Evolutionary conservation across 106 monocot genomes (phyloP), one percentile per base, ranked within the genome.

Genomic region (Phalaenopsis aphrodite): DNA sequence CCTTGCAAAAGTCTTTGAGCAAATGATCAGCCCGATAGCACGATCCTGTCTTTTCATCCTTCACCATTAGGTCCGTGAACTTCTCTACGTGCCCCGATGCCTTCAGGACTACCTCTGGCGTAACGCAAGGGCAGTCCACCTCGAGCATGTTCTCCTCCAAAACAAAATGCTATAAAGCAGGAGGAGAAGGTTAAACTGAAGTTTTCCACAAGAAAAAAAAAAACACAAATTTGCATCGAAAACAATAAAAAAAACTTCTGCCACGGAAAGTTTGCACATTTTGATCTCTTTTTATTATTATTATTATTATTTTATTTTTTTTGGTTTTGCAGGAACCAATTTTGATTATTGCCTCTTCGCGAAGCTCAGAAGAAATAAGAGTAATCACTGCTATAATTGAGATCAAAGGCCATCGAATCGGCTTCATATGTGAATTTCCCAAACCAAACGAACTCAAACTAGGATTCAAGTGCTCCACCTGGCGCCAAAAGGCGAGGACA

Each of bases 1-100:
- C 98, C 84, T 94, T 92, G 90, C 98, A 99, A 55, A 77, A 87
- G 68, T 99, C 98, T 79, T 99, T 94, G 43, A 99, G 81, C 68
- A 99, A 82, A 71, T 99, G 98, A 72, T 99, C 98, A 16, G 94
- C 98, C 16, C 98, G 89, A 79, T 93, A 94, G 83, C 98, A 99
- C 7, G 79, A 89, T 4, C 94, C 94, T 17, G 90, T 94, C 79
- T 92, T 93, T 86, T 92, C 98, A 86, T 99, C 98, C 83, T 94
- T 94, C 41, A 94, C 98, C 98, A 99, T 99, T 9, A 99, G 83
- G 76, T 99, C 98, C 18, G 98, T 99, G 82, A 94, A 99, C 79
- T 93, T 99, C 5, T 99, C 98, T 36, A 99, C 98, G 55, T 99
- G 98, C 0, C 98, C 98, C 4, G 98, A 94, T 11, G 98, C 98